Evolutionary conservation across 2,329 filamentous ascomycete genomes (phyloP), one percentile per base, ranked within the genome.

Genomic region (Fusarium devonianum): DNA sequence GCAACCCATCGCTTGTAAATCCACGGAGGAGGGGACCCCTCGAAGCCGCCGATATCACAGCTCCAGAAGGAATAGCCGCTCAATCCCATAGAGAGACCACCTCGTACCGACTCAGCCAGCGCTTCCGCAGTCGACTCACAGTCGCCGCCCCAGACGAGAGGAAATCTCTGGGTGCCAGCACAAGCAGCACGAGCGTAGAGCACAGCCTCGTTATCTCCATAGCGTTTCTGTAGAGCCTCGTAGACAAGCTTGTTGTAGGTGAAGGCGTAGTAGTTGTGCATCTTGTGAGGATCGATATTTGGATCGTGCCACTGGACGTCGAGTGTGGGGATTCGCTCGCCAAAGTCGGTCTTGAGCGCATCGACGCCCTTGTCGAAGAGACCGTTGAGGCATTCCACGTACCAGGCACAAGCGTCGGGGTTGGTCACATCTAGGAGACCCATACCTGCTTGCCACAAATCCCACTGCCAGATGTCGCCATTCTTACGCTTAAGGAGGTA

Each of bases 191-290:
- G 79, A 2, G 87, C 86, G 65, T 89, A 90, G 10, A 81, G 71
- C 1, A 90, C 78, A 29, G 87, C 82, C 53, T 85, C 79, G 62
- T 67, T 77, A 63, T 60, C 71, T 56, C 72, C 79, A 58, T 73
- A 76, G n/a, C 78, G 73, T 47, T 74, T 73, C 64, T 84, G 79
- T 10, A 90, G 75, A 1, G 85, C 79, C 62, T 87, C 81, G 66
- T 87, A 89, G 7, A 89, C 86, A 46, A 83, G 69, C 59, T 84
- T 82, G 76, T 90, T 90, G 74, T 88, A 90, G 3, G 85, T 71
- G 64, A 87, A 86, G n/a, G 87, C 79, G 68, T 90, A 90, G 73
- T 83, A 90, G 70, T 90, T 90, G 73, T 90, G 88, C 87, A 90
- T 90, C 61, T 81, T 81, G 39, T 74, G 75, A 2, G 86, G 80